Percentiles rank a stretch among this genome's conserved stretches.
Conservation (phyloP, 768 basidiomycete species). For the Agaricus bisporus region DNA sequence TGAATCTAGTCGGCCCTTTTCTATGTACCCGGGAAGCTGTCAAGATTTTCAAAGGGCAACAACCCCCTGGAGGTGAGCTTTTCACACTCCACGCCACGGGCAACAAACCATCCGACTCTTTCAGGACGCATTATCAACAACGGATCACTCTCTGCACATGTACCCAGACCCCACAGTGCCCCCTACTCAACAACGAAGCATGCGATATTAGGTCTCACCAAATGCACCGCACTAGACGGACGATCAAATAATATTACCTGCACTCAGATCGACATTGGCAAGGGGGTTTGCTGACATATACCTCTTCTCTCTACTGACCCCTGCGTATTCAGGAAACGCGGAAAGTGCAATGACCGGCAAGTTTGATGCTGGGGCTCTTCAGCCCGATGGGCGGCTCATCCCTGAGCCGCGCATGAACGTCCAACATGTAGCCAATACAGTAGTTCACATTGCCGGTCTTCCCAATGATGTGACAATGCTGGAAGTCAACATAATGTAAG, state of each 20-base stretch:
- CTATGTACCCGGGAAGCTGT: constrained; percentile 76
- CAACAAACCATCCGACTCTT: not conserved
- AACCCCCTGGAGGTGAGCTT: constrained; percentile 59
- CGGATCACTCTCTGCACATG: constrained; percentile 69
- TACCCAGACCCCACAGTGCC: constrained; percentile 55
- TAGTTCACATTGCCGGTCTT: constrained; percentile 67
- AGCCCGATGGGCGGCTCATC: constrained; percentile 56
- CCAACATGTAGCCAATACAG: constrained; percentile 60
- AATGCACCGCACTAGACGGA: constrained; percentile 72
- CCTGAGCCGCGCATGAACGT: constrained; percentile 68
- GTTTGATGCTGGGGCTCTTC: constrained; percentile 47
- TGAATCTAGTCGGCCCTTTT: constrained; percentile 71
- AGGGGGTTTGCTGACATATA: not conserved
- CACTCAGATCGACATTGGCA: constrained; percentile 82
- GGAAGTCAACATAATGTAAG: constrained; percentile 68
- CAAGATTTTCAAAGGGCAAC: constrained; percentile 64
- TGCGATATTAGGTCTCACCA: constrained; percentile 72
- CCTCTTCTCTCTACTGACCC: not conserved
- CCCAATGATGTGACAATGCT: constrained; percentile 67
- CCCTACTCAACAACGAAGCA: constrained; percentile 81
- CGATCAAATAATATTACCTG: constrained; percentile 66
- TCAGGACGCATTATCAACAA: constrained; percentile 71
- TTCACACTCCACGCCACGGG: not conserved
- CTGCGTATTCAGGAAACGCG: constrained; percentile 52
- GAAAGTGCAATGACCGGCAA: constrained; percentile 50